phyloP scores from a whole-genome alignment of 2,329 filamentous ascomycete species.

The Colletotrichum tropicicola region DNA sequence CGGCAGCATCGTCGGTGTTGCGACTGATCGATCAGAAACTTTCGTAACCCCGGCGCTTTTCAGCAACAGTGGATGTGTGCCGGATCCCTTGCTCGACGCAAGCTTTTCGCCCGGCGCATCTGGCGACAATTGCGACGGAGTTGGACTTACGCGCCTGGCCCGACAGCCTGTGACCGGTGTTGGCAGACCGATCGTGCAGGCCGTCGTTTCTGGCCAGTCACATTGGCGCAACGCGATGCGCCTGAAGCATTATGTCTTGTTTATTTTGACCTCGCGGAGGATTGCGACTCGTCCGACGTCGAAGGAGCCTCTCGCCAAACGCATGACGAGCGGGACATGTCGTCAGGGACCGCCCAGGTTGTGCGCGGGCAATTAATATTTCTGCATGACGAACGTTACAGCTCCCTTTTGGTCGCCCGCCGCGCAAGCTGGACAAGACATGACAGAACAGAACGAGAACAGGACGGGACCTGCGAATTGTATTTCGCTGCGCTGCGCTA shows the following conservation, averaged over 20 bases:
- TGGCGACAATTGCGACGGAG: conserved; percentile 16
- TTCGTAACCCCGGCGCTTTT: not conserved
- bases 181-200: conserved; percentile 8
- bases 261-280: conserved; percentile 17
- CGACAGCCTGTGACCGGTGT: conserved; percentile 12
- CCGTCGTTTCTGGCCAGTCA: conserved; percentile 26
- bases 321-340: conserved; percentile 9
- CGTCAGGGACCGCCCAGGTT: conserved; percentile 19
- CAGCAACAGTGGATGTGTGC: not conserved
- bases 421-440: conserved; percentile 36
- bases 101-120: not conserved
- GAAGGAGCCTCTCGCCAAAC: not conserved
- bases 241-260: conserved; percentile 20
- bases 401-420: conserved; percentile 33
- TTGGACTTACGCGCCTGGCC: conserved; percentile 26
- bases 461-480: conserved; percentile 8
- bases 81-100: not conserved
- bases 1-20: conserved; percentile 9
- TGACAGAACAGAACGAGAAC: conserved; percentile 25
- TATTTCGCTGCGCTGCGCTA: no score
- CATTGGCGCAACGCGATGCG: conserved; percentile 27
- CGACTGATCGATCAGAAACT: conserved; percentile 7
- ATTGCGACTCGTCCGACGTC: conserved; percentile 15
- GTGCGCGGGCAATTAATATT: conserved; percentile 23
- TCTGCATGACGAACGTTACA: conserved; percentile 32